These are phyloP conservation scores for Physaria fendleri DNA, from an alignment of 345 rosid genomes.

Conservation along the genomic window DNA sequence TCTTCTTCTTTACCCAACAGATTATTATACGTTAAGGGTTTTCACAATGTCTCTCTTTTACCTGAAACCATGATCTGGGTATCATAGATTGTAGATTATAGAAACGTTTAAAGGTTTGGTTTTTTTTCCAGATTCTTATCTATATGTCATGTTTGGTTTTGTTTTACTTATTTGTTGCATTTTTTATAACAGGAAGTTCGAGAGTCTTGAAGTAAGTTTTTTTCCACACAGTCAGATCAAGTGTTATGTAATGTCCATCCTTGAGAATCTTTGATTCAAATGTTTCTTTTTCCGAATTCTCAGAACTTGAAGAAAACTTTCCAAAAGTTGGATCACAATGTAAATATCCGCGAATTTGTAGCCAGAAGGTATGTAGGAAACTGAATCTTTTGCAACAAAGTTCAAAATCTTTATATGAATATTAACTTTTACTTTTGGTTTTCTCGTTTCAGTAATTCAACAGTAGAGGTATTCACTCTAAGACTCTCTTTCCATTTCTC, in stretches of 20 bases:
- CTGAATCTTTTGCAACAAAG: background rate
- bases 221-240: constrained; percentile 4
- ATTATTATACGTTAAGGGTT: constrained; percentile 14
- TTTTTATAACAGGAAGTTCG: constrained; percentile 58
- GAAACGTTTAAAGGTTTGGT: constrained; percentile 41
- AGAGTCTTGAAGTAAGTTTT: constrained; percentile 82
- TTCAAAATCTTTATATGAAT: background rate
- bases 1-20: background rate
- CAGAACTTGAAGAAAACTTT: constrained; percentile 85
- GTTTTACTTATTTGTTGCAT: background rate
- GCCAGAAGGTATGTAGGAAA: constrained; percentile 38
- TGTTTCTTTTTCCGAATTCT: constrained; percentile 37
- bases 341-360: constrained; percentile 66
- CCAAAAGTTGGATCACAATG: constrained; percentile 84
- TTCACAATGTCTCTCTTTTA: constrained; percentile 2
- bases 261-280: constrained; percentile 15
- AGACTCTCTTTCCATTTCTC: background rate
- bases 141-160: background rate
- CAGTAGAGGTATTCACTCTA: constrained; percentile 52
- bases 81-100: background rate
- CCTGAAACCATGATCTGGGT: background rate
- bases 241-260: background rate
- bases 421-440: constrained; percentile 2
- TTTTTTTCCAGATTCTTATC: background rate
- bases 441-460: constrained; percentile 52